phyloP scores from a whole-genome alignment of 169 alveolate genomes.

The Cryptosporidium xiaoi region DNA sequence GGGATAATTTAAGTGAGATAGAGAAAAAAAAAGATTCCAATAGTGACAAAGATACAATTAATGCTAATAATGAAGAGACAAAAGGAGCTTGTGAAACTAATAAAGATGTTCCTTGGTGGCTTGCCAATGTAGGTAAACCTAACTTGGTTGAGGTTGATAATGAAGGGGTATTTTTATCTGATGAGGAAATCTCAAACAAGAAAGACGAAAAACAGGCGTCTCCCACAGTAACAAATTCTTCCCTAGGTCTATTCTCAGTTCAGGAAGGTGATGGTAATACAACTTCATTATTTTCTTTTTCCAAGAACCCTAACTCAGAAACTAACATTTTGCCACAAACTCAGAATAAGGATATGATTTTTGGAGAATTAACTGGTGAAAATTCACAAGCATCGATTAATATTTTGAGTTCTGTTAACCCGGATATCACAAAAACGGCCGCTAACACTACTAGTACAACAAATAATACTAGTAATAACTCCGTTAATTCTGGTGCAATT shows the following conservation, averaged over 20 bases:
- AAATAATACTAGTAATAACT: too few species aligned
- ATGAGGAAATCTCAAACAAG: conserved; percentile 14
- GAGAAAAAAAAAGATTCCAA: conserved; percentile 45
- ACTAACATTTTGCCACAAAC: not conserved
- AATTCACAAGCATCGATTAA: too few species aligned
- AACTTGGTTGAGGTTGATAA: conserved; percentile 60
- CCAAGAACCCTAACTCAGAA: not conserved
- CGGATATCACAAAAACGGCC: too few species aligned
- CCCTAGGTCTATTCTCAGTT: not conserved
- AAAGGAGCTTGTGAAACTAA: conserved; percentile 1
- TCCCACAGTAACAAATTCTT: conserved; percentile 6
- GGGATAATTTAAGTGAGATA: conserved; percentile 1
- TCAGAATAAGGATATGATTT: too few species aligned
- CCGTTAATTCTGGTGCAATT: not conserved
- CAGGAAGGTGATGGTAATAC: not conserved
- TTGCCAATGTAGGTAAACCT: conserved; percentile 56
- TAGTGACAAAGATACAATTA: not conserved
- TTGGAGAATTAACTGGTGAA: too few species aligned
- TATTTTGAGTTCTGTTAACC: too few species aligned
- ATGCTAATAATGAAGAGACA: not conserved
- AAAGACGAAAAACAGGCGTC: conserved; percentile 12
- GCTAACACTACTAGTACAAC: too few species aligned
- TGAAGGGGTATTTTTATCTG: conserved; percentile 50
- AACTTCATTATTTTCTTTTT: conserved; percentile 11
- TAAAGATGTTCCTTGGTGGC: conserved; percentile 72